phyloP scores from a whole-genome alignment of 371 early-diverging fungal species.

The Mortierella sp. region DNA sequence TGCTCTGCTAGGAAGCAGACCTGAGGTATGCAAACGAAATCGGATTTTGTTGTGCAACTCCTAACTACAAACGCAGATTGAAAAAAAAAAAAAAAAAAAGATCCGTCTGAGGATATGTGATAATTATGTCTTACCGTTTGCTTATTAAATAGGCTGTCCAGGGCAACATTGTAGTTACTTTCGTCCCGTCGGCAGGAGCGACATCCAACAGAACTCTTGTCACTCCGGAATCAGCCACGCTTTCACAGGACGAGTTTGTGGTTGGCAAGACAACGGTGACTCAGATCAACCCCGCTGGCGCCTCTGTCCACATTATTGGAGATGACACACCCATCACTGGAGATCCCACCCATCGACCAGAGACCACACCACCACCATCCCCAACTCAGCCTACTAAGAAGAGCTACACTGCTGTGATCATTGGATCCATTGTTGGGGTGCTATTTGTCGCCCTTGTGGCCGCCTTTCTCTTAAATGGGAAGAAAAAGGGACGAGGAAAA shows the following conservation, averaged over 20 bases:
- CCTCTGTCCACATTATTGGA: neutral
- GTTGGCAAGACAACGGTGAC: neutral
- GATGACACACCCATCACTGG: neutral
- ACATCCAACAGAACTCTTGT: neutral
- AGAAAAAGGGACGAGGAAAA: constrained; percentile 3
- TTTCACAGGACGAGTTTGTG: neutral
- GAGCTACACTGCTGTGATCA: constrained; percentile 10
- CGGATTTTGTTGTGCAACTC: too few relatives aligned
- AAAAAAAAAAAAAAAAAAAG: too few relatives aligned
- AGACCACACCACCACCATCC: neutral
- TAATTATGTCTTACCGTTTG: neutral
- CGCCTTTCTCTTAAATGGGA: constrained; percentile 14
- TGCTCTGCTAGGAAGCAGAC: neutral
- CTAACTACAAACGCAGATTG: too few relatives aligned
- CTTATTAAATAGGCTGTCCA: neutral
- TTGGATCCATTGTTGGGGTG: constrained; percentile 27
- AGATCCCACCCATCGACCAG: neutral
- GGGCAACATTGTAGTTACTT: constrained; percentile 1
- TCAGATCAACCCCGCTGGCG: constrained; percentile 4
- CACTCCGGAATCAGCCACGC: neutral
- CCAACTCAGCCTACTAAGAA: too few relatives aligned
- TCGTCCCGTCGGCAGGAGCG: neutral
- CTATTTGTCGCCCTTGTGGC: constrained; percentile 9
- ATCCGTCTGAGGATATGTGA: too few relatives aligned
- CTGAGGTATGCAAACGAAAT: neutral